phyloP scores from a whole-genome alignment of 208 protist species.

The Leishmania guyanensis region DNA sequence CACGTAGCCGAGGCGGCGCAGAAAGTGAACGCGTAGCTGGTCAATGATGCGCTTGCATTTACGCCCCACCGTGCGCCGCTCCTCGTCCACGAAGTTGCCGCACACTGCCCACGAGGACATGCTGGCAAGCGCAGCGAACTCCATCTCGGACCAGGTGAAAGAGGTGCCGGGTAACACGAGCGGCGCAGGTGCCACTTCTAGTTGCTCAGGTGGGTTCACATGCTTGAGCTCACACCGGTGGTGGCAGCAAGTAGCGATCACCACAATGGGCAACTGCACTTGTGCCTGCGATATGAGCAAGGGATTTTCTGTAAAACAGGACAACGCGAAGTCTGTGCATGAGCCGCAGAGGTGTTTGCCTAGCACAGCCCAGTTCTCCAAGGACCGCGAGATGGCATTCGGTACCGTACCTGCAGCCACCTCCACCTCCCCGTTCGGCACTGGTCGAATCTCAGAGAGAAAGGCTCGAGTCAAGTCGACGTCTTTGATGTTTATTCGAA shows the following conservation, averaged over 20 bases:
- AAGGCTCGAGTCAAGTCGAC: slow-evolving; percentile 55
- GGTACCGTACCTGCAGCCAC: neutral
- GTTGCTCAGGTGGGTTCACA: slow-evolving; percentile 37
- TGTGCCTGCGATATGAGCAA: slow-evolving; percentile 5
- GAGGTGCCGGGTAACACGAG: slow-evolving; percentile 46
- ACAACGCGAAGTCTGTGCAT: slow-evolving; percentile 81
- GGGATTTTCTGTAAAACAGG: slow-evolving; percentile 46
- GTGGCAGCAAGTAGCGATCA: slow-evolving; percentile 83
- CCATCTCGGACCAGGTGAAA: slow-evolving; percentile 30
- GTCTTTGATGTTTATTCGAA: slow-evolving; percentile 84
- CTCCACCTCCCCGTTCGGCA: neutral
- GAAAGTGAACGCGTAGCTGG: slow-evolving; percentile 52
- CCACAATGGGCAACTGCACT: slow-evolving; percentile 38
- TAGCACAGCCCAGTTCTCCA: slow-evolving; percentile 48
- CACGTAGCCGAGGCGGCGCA: slow-evolving; percentile 53
- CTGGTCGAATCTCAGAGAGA: slow-evolving; percentile 8
- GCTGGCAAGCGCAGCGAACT: slow-evolving; percentile 65
- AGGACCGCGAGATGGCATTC: neutral
- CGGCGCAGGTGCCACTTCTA: neutral
- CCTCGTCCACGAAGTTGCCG: slow-evolving; percentile 48
- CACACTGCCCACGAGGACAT: slow-evolving; percentile 86
- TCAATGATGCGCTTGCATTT: slow-evolving; percentile 79
- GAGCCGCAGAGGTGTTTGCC: slow-evolving; percentile 84
- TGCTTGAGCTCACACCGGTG: slow-evolving; percentile 75
- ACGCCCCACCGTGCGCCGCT: slow-evolving; percentile 34